Evolutionary conservation across 1,284 basidiomycete species (phyloP).

Genomic region (Marasmius tenuissimus): DNA sequence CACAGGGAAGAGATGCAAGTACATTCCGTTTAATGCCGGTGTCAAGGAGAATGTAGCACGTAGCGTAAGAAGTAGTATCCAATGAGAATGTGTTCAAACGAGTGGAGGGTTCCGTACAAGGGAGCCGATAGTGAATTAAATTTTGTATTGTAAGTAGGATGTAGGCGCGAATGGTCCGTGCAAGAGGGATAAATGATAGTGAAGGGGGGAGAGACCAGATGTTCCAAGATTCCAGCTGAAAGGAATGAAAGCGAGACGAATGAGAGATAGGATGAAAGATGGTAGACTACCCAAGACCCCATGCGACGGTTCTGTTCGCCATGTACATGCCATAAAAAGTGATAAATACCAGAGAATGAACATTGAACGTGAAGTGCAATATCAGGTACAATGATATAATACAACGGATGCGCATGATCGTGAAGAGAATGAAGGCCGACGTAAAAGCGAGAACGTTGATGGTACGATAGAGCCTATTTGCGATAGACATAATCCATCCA

Average conservation of each 20-base stretch:
- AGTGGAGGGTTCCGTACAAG: no score
- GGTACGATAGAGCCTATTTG: no score
- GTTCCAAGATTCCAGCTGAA: background rate
- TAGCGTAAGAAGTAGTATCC: no score
- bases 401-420: background rate
- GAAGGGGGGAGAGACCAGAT: no score
- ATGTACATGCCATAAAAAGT: background rate
- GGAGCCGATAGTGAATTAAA: no score
- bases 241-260: background rate
- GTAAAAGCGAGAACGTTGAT: background rate
- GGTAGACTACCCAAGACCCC: background rate
- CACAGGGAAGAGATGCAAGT: no score
- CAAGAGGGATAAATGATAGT: no score
- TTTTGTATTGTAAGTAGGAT: background rate
- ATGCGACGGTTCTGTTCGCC: no score
- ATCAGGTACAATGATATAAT: background rate
- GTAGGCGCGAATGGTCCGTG: background rate
- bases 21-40: no score
- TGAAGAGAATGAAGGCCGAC: background rate
- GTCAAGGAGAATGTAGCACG: no score
- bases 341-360: background rate
- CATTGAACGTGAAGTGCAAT: background rate
- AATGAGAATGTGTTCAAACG: no score
- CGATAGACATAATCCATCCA: no score
- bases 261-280: background rate